Percentiles rank a stretch among this genome's conserved stretches.
phyloP scores from a whole-genome alignment of 306 rosid species.

The Inga leiocalycina region DNA sequence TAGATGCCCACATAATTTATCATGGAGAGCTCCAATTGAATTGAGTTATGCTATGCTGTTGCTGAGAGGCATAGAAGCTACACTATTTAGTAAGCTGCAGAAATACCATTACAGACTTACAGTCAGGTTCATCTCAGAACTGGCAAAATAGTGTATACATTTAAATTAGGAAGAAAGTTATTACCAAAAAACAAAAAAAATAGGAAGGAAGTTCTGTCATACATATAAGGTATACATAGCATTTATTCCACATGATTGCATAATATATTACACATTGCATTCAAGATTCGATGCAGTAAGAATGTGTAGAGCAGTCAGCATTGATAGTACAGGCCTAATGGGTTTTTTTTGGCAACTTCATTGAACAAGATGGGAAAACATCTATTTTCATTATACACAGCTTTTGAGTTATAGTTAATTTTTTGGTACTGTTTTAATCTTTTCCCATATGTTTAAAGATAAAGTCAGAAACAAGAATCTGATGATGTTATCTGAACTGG shows the following conservation, averaged over 20 bases:
- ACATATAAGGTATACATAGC: neutral
- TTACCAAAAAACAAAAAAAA: too few species aligned
- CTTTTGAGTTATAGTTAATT: neutral
- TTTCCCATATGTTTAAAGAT: neutral
- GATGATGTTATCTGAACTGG: neutral
- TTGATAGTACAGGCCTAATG: neutral
- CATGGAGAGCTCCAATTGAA: slow-evolving; percentile 26
- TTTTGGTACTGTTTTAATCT: neutral
- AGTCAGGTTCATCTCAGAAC: slow-evolving; percentile 1
- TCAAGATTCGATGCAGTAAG: neutral
- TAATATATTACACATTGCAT: neutral
- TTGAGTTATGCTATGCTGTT: slow-evolving; percentile 19
- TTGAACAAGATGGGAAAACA: neutral
- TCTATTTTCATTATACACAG: neutral
- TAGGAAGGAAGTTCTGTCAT: neutral
- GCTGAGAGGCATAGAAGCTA: neutral
- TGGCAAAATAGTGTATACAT: neutral
- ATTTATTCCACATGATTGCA: neutral
- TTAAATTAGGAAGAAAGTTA: neutral
- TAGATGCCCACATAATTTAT: slow-evolving; percentile 14
- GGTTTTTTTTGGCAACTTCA: neutral
- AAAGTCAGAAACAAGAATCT: neutral
- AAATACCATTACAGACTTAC: neutral
- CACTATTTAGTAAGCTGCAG: neutral
- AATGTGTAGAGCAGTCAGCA: neutral